A percentile compares a stretch with the other conserved stretches of the same genome.
phyloP scores from a whole-genome alignment of 805 yeast genomes.

The Saturnispora sanitii region DNA sequence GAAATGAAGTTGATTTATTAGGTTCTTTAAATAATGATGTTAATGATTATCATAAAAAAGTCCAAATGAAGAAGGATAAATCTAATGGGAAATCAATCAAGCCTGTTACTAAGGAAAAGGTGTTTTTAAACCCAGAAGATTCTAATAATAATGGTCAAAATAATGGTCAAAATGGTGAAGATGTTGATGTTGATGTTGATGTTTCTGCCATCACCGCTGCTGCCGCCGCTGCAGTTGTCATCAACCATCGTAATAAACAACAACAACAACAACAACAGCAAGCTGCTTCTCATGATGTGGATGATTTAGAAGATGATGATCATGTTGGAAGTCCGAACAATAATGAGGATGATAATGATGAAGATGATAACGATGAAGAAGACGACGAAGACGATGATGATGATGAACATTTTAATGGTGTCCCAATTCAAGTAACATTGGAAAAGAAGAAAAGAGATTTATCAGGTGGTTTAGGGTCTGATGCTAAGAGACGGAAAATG shows the following conservation, averaged over 20 bases:
- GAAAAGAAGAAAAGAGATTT: slow-evolving; percentile 1
- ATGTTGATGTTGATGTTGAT: slow-evolving; percentile 1
- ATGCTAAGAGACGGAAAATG: slow-evolving; percentile 1
- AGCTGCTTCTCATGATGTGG: background rate
- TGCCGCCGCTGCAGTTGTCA: background rate
- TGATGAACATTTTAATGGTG: slow-evolving; percentile 5
- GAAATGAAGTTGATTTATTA: slow-evolving; percentile 12
- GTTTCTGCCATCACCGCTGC: slow-evolving; percentile 3
- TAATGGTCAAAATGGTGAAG: slow-evolving; percentile 1
- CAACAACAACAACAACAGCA: no score
- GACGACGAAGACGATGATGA: slow-evolving; percentile 3
- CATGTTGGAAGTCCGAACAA: slow-evolving; percentile 1
- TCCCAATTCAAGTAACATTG: slow-evolving; percentile 5
- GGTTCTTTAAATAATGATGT: slow-evolving; percentile 22
- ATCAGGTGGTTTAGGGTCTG: background rate
- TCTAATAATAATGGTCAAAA: background rate
- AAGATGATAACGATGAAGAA: slow-evolving; percentile 5
- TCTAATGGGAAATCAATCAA: slow-evolving; percentile 7
- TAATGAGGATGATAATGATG: slow-evolving; percentile 4
- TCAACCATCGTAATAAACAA: background rate
- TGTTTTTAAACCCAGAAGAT: background rate
- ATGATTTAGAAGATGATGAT: slow-evolving; percentile 1
- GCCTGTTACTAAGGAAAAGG: slow-evolving; percentile 2
- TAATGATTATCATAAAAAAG: slow-evolving; percentile 24
- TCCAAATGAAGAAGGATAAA: slow-evolving; percentile 16